Conservation (phyloP, 1,139 yeast species). For the Geotrichum restrictum region DNA sequence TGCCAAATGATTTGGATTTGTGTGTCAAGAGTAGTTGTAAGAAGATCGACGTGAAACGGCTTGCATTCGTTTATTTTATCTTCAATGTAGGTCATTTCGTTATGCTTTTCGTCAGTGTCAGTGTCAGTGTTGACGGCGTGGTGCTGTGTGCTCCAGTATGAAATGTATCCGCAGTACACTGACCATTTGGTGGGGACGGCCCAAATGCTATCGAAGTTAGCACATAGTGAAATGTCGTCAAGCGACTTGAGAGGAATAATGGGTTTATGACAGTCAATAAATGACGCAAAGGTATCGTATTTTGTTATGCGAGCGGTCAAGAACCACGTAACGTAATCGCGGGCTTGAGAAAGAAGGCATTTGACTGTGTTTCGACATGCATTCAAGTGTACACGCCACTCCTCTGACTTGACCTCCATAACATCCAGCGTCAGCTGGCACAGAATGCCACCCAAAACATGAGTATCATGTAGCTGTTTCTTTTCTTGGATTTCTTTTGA, state of each 20-base stretch:
- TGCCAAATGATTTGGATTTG: conserved; percentile 12
- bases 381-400: conserved; percentile 12
- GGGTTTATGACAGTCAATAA: conserved; percentile 16
- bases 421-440: conserved; percentile 19
- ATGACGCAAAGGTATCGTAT: conserved; percentile 16
- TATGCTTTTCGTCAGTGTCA: not conserved
- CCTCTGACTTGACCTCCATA: conserved; percentile 13
- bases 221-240: not conserved
- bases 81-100: not conserved
- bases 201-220: conserved; percentile 11
- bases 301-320: conserved; percentile 15
- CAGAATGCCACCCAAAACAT: conserved; percentile 13
- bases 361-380: conserved; percentile 10
- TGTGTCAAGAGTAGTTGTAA: not conserved
- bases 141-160: conserved; percentile 4
- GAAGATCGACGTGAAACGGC: not conserved
- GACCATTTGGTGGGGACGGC: conserved; percentile 11
- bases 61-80: not conserved
- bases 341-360: not conserved
- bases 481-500: conserved; percentile 1
- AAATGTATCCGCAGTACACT: conserved; percentile 5
- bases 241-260: conserved; percentile 7
- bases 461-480: not conserved
- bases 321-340: conserved; percentile 10
- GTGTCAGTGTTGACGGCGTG: not conserved